Evolutionary conservation across 148 eudicot species (phyloP).

Genomic region (Pharnaceum exiguum): DNA sequence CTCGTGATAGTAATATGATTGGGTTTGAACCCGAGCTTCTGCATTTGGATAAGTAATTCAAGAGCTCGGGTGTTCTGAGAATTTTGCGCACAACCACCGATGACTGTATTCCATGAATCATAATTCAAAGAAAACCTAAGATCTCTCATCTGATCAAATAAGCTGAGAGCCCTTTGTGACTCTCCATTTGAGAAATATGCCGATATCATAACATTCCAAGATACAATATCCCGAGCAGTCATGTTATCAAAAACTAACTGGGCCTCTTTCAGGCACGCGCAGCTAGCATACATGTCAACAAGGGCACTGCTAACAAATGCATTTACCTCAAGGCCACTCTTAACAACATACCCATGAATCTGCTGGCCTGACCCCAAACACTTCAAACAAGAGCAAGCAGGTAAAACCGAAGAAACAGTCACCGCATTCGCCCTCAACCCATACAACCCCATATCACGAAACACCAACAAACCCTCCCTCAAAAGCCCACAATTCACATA

Average conservation of each 20-base stretch:
- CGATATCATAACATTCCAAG: slow-evolving; percentile 64
- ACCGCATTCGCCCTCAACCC: slow-evolving; percentile 56
- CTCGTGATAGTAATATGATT: slow-evolving; percentile 64
- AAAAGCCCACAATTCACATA: slow-evolving; percentile 54
- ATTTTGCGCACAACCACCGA: slow-evolving; percentile 62
- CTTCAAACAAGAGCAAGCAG: slow-evolving; percentile 63
- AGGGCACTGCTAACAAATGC: slow-evolving; percentile 63
- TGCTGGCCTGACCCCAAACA: slow-evolving; percentile 46
- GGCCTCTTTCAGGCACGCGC: slow-evolving; percentile 53
- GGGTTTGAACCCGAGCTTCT: slow-evolving; percentile 47
- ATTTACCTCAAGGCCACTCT: slow-evolving; percentile 48
- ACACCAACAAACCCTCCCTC: slow-evolving; percentile 32
- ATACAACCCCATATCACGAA: slow-evolving; percentile 59
- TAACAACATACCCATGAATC: slow-evolving; percentile 64
- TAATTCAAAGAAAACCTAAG: slow-evolving; percentile 34
- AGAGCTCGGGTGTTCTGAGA: slow-evolving; percentile 46
- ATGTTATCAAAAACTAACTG: slow-evolving; percentile 47
- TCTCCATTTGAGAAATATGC: slow-evolving; percentile 62
- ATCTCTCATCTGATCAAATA: slow-evolving; percentile 42
- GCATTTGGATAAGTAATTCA: slow-evolving; percentile 55
- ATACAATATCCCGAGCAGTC: slow-evolving; percentile 43
- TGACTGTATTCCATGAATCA: slow-evolving; percentile 79
- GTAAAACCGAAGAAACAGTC: slow-evolving; percentile 64
- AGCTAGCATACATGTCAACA: slow-evolving; percentile 67
- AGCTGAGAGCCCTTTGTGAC: slow-evolving; percentile 36